Base-by-base conservation (phyloP, 1,284 basidiomycete species). In the Ceratobasidium sp. region DNA sequence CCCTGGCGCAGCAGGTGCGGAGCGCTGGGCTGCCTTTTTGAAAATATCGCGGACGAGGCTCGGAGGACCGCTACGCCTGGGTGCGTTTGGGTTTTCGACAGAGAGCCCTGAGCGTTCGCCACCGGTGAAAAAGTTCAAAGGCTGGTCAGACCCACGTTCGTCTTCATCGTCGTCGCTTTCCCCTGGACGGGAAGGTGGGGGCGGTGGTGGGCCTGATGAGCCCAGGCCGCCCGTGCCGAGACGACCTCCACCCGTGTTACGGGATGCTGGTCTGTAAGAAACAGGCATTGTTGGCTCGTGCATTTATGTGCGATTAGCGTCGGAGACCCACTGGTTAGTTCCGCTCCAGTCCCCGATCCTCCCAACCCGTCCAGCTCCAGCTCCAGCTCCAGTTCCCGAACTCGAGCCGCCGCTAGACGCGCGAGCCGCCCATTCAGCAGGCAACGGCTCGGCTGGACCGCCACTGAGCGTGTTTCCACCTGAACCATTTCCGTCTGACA, bases 1-100 rank as follows among this genome's bases (percentile, higher is more conserved):
- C 22, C 43, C 37, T 61, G 31, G 6, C n/a, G 77, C 79, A 71
- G 79, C 72, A 58, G 77, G 76, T 56, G 77, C 78, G 13, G 85
- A 82, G 3, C 87, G 85, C 92, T 93, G 88, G 56, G 89, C 88
- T 5, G 95, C 97, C 77, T 94, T 88, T 58, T 89, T 86, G 46
- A 99, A 84, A 65, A 98, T 90, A 78, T 95, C 90, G 56, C 89
- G 85, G 4, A 98, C 93, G 76, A 95, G 83, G 77, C 89, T 84
- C 48, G 78, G 76, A 9, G 89, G 88, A 13, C 90, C 90, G 13
- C 89, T 86, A 8, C 85, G 78, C 24, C 81, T 82, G 29, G 83
- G 82, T 37, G 84, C 82, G 76, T 90, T 87, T 7, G 96, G 97
- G 80, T 96, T 95, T 82, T 98, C 89, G 0, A 99, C 89, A 1